Evolutionary conservation across 352 stramenopile genomes (phyloP).

Genomic region (Phytopythium helicoides): DNA sequence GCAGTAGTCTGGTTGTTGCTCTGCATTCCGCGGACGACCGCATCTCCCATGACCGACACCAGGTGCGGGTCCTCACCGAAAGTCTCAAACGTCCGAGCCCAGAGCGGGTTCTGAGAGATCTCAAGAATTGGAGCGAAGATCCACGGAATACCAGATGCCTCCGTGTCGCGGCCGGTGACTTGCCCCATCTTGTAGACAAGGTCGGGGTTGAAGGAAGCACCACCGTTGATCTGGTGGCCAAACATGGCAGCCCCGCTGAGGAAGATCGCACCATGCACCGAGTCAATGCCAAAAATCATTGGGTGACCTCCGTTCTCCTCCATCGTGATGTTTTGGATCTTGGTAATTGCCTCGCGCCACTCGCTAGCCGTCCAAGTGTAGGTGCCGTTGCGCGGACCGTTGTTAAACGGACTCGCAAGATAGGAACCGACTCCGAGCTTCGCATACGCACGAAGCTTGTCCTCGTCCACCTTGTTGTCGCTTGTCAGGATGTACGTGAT

Average conservation of each 20-base stretch:
- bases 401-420: no score
- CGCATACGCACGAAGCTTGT: slow-evolving; percentile 23
- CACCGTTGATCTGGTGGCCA: slow-evolving; percentile 85
- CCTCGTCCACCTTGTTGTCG: slow-evolving; percentile 12
- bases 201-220: slow-evolving; percentile 81
- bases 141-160: slow-evolving; percentile 84
- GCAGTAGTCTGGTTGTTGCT: slow-evolving; percentile 51
- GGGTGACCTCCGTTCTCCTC: slow-evolving; percentile 55
- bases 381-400: no score
- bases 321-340: slow-evolving; percentile 77
- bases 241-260: slow-evolving; percentile 76
- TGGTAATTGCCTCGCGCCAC: slow-evolving; percentile 53
- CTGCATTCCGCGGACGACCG: slow-evolving; percentile 76
- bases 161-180: slow-evolving; percentile 77
- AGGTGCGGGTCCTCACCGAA: slow-evolving; percentile 89
- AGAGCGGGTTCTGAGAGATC: slow-evolving; percentile 80
- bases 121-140: slow-evolving; percentile 85
- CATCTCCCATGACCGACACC: slow-evolving; percentile 63
- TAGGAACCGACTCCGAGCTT: slow-evolving; percentile 77
- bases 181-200: slow-evolving; percentile 57
- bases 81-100: slow-evolving; percentile 88
- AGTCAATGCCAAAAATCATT: slow-evolving; percentile 87
- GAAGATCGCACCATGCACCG: slow-evolving; percentile 87
- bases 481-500: slow-evolving; percentile 41
- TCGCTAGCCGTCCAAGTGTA: slow-evolving; percentile 50